A percentile compares a stretch with the other conserved stretches of the same genome.
phyloP scores from a whole-genome alignment of 176 grass and related monocot species.

The Puccinellia tenuiflora region DNA sequence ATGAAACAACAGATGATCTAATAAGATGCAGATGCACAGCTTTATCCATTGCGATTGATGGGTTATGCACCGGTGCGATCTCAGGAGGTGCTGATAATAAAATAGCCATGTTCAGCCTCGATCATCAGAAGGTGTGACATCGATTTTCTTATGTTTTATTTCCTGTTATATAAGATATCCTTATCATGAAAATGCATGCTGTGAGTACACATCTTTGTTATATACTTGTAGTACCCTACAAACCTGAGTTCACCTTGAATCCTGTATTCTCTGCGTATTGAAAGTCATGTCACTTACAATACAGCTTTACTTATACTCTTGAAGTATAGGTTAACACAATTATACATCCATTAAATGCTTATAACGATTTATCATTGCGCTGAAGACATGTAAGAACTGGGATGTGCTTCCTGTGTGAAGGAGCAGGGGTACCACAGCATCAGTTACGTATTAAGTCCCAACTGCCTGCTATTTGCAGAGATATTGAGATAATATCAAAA shows the following conservation, averaged over 20 bases:
- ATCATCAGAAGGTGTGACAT: constrained; percentile 62
- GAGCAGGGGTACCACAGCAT: neutral
- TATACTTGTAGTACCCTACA: neutral
- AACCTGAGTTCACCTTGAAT: neutral
- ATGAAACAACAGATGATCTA: constrained; percentile 10
- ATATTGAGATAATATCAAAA: neutral
- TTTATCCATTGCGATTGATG: constrained; percentile 86
- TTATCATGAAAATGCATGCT: neutral
- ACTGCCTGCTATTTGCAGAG: neutral
- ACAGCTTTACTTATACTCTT: neutral
- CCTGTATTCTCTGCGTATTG: neutral
- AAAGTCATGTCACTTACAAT: neutral
- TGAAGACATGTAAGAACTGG: neutral
- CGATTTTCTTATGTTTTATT: neutral
- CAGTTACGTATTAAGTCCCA: neutral
- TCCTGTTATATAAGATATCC: neutral
- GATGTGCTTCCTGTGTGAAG: neutral
- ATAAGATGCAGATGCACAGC: constrained; percentile 51
- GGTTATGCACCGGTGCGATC: constrained; percentile 72
- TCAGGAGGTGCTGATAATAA: constrained; percentile 91
- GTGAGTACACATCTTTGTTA: neutral
- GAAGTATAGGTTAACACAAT: constrained; percentile 1
- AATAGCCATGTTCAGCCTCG: constrained; percentile 64
- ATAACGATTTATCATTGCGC: neutral
- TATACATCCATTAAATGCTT: neutral